Conservation (phyloP, 2,329 filamentous ascomycete species). For the Monosporascus sp. region DNA sequence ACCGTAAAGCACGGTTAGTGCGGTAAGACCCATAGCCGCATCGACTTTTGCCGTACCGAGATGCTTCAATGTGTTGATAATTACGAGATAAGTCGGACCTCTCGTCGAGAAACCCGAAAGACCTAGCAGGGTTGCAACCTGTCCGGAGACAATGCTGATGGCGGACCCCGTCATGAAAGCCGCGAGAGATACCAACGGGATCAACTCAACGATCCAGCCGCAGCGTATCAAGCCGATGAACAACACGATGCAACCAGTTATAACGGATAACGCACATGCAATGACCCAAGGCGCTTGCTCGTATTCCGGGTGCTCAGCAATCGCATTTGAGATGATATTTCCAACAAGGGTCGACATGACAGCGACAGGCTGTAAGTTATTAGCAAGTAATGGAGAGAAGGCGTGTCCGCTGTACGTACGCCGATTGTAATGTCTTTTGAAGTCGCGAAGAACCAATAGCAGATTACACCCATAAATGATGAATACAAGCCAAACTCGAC, state of each 20-base stretch:
- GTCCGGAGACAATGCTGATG: conserved; percentile 79
- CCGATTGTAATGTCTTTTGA: conserved; percentile 98
- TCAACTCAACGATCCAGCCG: conserved; percentile 90
- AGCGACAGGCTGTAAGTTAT: conserved; percentile 66
- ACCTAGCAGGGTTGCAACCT: conserved; percentile 77
- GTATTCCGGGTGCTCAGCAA: conserved; percentile 47
- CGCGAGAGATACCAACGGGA: conserved; percentile 82
- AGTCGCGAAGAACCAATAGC: conserved; percentile 98
- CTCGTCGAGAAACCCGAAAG: conserved; percentile 69
- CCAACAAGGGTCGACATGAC: conserved; percentile 92
- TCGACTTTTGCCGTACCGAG: conserved; percentile 66
- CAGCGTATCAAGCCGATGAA: conserved; percentile 73
- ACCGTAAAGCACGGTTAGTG: conserved; percentile 69
- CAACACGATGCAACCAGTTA: conserved; percentile 71
- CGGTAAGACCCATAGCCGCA: conserved; percentile 82
- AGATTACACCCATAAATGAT: conserved; percentile 88
- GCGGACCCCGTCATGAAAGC: conserved; percentile 98
- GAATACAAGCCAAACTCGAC: conserved; percentile 86
- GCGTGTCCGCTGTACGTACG: conserved; percentile 42
- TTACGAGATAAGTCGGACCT: conserved; percentile 72
- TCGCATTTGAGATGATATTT: conserved; percentile 66
- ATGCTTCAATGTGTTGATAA: conserved; percentile 76
- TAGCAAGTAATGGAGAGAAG: conserved; percentile 9
- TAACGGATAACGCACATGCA: conserved; percentile 72
- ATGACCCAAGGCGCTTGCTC: conserved; percentile 54